Evolutionary conservation across 2,329 filamentous ascomycete species (phyloP), one percentile per base, ranked within the genome.

Genomic region (Beauveria australis): DNA sequence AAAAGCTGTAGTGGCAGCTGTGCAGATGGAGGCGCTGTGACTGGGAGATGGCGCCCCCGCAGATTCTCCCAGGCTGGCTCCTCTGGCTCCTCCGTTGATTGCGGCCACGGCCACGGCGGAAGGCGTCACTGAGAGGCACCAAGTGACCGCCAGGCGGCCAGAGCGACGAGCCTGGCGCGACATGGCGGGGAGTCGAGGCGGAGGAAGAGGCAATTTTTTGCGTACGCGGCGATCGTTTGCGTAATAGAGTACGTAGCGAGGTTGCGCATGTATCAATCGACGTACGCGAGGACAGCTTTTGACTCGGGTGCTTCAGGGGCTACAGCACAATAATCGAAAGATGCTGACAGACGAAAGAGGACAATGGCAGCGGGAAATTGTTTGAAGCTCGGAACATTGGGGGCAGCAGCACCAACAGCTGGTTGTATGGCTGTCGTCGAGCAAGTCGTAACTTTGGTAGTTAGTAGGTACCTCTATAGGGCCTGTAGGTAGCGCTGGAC

Each of bases 101-200:
- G 49, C 43, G 16, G 58, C 41, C 3, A 41, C 46, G 51, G 49
- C 22, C 19, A 47, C 5, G 14, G 47, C 33, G 26, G 48, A 54
- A 48, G 58, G 58, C 51, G 58, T 60, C 58, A 60, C 58, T 24
- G 58, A 60, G 28, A 54, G 49, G 51, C 51, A 49, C 58, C 51
- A 60, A 22, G 41, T 26, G 40, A 60, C 51, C 43, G 49, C 57
- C 57, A 60, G 49, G 22, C 57, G 57, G 22, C 49, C 49, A 44
- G 57, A 60, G 37, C 44, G 44, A 49, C 43, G 58, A 28, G 58
- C 58, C 33, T 60, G 58, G 43, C 58, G 51, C 51, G 51, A 60
- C 58, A 60, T 60, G 58, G 51, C 46, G 28, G 49, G 30, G 49
- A 1, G 3, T 9, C 2, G 49, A 33, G 28, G 28, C 5, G 1